Evolutionary conservation across 139 green algal species (phyloP), one percentile per base, ranked within the genome.

Genomic region (Diplosphaera chodatii): DNA sequence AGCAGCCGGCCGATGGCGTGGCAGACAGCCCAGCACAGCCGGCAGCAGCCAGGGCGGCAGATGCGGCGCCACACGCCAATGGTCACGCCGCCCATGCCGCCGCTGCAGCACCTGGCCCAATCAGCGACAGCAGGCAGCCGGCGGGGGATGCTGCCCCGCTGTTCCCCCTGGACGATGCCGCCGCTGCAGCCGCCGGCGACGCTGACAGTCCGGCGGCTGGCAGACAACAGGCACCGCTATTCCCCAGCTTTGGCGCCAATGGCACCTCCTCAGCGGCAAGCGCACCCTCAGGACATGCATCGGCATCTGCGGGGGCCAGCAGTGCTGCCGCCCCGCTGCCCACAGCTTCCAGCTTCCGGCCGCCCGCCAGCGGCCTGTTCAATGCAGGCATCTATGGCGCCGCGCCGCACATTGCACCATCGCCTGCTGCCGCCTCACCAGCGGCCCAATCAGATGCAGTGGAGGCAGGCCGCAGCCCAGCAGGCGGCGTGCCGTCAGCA

Each of bases 331-430:
- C 41, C 32, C 0, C 55, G 56, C 28, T 27, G 48, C 1, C 4
- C 28, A 2, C 41, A 31, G 0, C 66, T 66, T 21, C 41, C 67
- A 15, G 33, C 30, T 59, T 59, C 48, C 48, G 48, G 48, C 48
- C 48, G 13, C 48, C 48, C 48, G 3, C 48, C 8, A 25, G 48
- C 16, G 48, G 48, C 48, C 29, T 16, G n/a, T 66, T 67, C 68
- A 28, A 31, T 22, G 32, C 41, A 6, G 23, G 30, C 63, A 40
- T 41, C 72, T 28, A 73, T 73, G 62, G 72, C 66, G 71, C 48
- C 22, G n/a, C 20, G 6, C 28, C 23, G 13, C 64, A 34, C 37
- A 23, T 40, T 25, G 32, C 59, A 30, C 55, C 41, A 48, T 18
- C 4, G 27, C 25, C 5, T 18, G 59, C 21, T 63, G 55, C 63